Percentiles rank a stretch among this genome's conserved stretches.
phyloP scores from a whole-genome alignment of 2,329 filamentous ascomycete species.

The Xylaria polymorpha region DNA sequence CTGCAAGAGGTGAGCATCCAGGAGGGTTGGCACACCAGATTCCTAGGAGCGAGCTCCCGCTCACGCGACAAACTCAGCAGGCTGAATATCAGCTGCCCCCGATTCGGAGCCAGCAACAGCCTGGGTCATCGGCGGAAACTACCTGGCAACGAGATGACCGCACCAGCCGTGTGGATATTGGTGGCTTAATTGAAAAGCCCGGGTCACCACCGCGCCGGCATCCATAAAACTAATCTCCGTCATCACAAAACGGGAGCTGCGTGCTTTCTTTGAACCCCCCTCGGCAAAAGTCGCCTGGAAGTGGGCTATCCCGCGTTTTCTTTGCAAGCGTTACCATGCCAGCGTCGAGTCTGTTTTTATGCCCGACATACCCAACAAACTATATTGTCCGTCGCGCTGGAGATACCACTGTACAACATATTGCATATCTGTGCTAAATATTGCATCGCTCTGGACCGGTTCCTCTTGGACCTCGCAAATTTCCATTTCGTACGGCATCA shows the following conservation, averaged over 20 bases:
- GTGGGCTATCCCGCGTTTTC: slow-evolving; percentile 24
- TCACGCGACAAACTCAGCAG: slow-evolving; percentile 49
- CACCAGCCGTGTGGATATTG: slow-evolving; percentile 68
- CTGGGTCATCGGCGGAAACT: slow-evolving; percentile 43
- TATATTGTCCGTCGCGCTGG: slow-evolving; percentile 45
- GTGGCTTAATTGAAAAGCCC: slow-evolving; percentile 69
- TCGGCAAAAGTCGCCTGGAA: slow-evolving; percentile 1
- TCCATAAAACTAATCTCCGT: slow-evolving; percentile 26
- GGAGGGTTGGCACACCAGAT: slow-evolving; percentile 61
- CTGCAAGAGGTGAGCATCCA: slow-evolving; percentile 62
- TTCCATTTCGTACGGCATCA: slow-evolving; percentile 35
- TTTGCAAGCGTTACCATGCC: slow-evolving; percentile 33
- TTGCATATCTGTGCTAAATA: slow-evolving; percentile 35
- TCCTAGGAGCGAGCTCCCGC: slow-evolving; percentile 63
- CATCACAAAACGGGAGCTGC: slow-evolving; percentile 12
- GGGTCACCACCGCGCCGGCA: slow-evolving; percentile 52
- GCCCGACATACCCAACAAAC: slow-evolving; percentile 47
- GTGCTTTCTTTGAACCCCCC: slow-evolving; percentile 2
- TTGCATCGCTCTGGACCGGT: slow-evolving; percentile 35
- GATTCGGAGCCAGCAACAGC: slow-evolving; percentile 53
- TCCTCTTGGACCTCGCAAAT: slow-evolving; percentile 25
- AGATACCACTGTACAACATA: slow-evolving; percentile 52
- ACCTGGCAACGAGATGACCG: slow-evolving; percentile 62
- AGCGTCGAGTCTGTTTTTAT: slow-evolving; percentile 38
- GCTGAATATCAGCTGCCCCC: slow-evolving; percentile 55